phyloP scores from a whole-genome alignment of 2,329 filamentous ascomycete genomes.

The Neoascochyta sp. region DNA sequence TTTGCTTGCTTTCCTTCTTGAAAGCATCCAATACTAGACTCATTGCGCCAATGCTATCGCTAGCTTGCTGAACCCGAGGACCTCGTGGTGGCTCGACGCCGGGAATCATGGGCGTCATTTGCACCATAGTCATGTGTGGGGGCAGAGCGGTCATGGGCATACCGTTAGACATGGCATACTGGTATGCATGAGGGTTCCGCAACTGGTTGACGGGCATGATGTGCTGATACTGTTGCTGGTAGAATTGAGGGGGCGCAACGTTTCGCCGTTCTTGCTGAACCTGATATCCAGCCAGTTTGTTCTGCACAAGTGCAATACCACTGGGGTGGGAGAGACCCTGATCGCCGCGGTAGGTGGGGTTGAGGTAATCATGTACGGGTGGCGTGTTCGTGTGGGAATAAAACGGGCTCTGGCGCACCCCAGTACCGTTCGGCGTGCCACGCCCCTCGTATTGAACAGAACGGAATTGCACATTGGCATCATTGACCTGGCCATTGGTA shows the following conservation, averaged over 20 bases:
- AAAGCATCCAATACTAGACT: conserved; percentile 79
- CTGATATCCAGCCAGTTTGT: conserved; percentile 49
- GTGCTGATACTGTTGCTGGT: conserved; percentile 31
- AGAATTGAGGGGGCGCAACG: conserved; percentile 28
- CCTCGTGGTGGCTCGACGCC: conserved; percentile 41
- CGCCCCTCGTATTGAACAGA: conserved; percentile 41
- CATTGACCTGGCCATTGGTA: conserved; percentile 26
- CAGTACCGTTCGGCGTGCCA: conserved; percentile 43
- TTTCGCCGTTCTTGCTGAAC: conserved; percentile 40
- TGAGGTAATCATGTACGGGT: conserved; percentile 43
- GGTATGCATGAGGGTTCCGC: conserved; percentile 33
- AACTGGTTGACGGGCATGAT: conserved; percentile 37
- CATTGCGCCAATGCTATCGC: conserved; percentile 55
- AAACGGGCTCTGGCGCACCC: conserved; percentile 46
- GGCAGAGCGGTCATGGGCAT: conserved; percentile 35
- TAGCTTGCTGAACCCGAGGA: conserved; percentile 52
- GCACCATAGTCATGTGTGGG: conserved; percentile 33
- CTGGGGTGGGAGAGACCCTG: conserved; percentile 43
- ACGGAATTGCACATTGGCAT: conserved; percentile 38
- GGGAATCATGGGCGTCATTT: conserved; percentile 36
- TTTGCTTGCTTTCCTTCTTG: conserved; percentile 67
- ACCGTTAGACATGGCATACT: conserved; percentile 36
- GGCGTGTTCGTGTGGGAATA: conserved; percentile 48
- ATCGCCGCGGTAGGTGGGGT: conserved; percentile 41
- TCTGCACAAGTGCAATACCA: conserved; percentile 46